Evolutionary conservation across 208 protist species (phyloP).

Genomic region (Trypanosoma scelopori): DNA sequence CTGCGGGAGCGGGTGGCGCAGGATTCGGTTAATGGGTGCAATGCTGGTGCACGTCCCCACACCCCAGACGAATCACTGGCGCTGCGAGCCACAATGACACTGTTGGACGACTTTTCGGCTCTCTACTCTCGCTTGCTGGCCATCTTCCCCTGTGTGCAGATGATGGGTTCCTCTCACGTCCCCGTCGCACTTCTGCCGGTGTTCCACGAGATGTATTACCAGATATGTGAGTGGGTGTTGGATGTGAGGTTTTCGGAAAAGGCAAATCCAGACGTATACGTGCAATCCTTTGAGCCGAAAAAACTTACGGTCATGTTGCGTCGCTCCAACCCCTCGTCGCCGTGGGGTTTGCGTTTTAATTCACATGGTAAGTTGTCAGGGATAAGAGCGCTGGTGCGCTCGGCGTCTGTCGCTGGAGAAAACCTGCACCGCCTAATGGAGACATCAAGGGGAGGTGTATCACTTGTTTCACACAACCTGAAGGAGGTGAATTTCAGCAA

Average conservation of each 20-base stretch:
- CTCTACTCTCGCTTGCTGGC: conserved; percentile 10
- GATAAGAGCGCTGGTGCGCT: conserved; percentile 20
- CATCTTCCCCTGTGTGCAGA: conserved; percentile 17
- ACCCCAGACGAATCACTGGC: conserved; percentile 10
- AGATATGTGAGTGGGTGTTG: conserved; percentile 22
- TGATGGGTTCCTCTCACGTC: conserved; percentile 20
- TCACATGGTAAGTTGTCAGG: conserved; percentile 9
- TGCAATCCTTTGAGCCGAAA: conserved; percentile 15
- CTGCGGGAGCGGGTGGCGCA: conserved; percentile 12
- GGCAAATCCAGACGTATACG: background rate
- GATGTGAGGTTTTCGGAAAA: conserved; percentile 2
- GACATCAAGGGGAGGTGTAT: conserved; percentile 8
- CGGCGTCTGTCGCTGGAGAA: conserved; percentile 6
- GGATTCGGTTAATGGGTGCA: conserved; percentile 4
- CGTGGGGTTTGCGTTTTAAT: conserved; percentile 27
- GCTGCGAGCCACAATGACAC: conserved; percentile 3
- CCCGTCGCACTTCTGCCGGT: conserved; percentile 19
- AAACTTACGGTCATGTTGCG: conserved; percentile 13
- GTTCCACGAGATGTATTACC: conserved; percentile 19
- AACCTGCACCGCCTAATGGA: conserved; percentile 8
- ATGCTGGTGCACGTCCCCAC: background rate
- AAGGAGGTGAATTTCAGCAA: conserved; percentile 11
- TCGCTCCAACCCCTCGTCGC: background rate
- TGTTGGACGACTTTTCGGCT: conserved; percentile 23
- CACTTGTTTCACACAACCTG: conserved; percentile 9